Base-by-base conservation (phyloP, 139 green algal species). In the Limnomonas spitsbergensis region DNA sequence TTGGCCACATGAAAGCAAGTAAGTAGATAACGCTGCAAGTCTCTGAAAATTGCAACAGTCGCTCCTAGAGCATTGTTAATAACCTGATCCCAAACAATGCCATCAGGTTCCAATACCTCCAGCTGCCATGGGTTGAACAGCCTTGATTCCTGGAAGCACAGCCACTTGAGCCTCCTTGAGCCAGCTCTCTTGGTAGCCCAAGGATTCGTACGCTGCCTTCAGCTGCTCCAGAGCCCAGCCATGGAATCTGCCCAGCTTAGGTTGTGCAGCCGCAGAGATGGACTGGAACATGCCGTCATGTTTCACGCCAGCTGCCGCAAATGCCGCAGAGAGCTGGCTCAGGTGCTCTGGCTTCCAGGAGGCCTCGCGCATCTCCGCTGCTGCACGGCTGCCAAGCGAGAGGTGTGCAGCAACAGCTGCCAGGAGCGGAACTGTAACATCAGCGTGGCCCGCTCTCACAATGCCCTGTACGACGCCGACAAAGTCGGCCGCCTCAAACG, bases 401-500 rank as follows among this genome's bases (percentile, higher is more conserved):
- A 72, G 27, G 61, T 37, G 61, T 36, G 61, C 61, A 7, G 61
- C 27, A 39, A 37, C 24, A 7, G 61, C 61, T 39, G 61, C 61
- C 26, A 61, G 47, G 14, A 61, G 20, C 14, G 47, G 47, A 20
- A 61, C 61, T 7, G 61, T 72, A 37, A 34, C 61, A 37, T 37
- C 27, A 36, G 26, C 29, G 27, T 72, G 9, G 9, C 27, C 61
- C 6, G 27, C 61, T 72, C 9, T 20, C 26, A 36, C 27, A 72
- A 61, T 29, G 14, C 47, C 61, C 29, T 37, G 26, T 72, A 20
- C 61, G 26, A 72, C 29, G 61, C 61, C 61, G 27, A 72, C 61
- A 37, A 72, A 37, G 61, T 72, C 61, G 9, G 61, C 61, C 26
- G 61, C 27, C 61, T 72, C 24, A 36, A 72, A 72, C 29, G 61